A percentile compares a stretch with the other conserved stretches of the same genome.
These are phyloP conservation scores for Pontederia paniculata DNA, from an alignment of 176 grass and related monocot genomes.

Conservation along the genomic window DNA sequence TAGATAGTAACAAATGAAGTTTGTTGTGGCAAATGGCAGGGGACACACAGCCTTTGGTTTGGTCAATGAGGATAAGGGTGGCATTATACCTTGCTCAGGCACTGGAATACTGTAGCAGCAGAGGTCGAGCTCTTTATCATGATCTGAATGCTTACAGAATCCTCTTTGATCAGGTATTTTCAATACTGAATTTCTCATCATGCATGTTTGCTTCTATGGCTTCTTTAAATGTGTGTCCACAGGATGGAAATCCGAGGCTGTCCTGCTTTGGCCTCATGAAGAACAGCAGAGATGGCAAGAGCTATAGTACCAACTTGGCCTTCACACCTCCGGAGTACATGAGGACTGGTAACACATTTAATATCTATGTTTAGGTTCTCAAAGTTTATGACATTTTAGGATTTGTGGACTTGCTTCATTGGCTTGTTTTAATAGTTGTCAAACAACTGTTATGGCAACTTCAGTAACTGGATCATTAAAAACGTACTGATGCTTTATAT, in stretches of 20 bases:
- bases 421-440: too few species aligned
- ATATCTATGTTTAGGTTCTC: too few species aligned
- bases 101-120: slow-evolving; percentile 62
- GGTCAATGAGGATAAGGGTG: slow-evolving; percentile 73
- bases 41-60: slow-evolving; percentile 63
- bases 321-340: slow-evolving; percentile 85
- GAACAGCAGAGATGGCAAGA: slow-evolving; percentile 86
- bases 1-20: neutral
- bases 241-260: slow-evolving; percentile 72
- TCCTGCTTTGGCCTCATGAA: slow-evolving; percentile 95
- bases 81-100: slow-evolving; percentile 68
- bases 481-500: too few species aligned
- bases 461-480: too few species aligned
- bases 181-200: too few species aligned
- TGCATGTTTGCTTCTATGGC: neutral
- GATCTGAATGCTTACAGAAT: slow-evolving; percentile 85
- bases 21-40: slow-evolving; percentile 32
- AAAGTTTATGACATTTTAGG: too few species aligned
- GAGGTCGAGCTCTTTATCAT: slow-evolving; percentile 66
- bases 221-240: neutral
- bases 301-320: slow-evolving; percentile 87
- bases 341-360: slow-evolving; percentile 41
- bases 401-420: too few species aligned
- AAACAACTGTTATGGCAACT: too few species aligned
- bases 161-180: slow-evolving; percentile 66